phyloP scores from a whole-genome alignment of 23 red algal genomes.

The Gracilariopsis chorda region DNA sequence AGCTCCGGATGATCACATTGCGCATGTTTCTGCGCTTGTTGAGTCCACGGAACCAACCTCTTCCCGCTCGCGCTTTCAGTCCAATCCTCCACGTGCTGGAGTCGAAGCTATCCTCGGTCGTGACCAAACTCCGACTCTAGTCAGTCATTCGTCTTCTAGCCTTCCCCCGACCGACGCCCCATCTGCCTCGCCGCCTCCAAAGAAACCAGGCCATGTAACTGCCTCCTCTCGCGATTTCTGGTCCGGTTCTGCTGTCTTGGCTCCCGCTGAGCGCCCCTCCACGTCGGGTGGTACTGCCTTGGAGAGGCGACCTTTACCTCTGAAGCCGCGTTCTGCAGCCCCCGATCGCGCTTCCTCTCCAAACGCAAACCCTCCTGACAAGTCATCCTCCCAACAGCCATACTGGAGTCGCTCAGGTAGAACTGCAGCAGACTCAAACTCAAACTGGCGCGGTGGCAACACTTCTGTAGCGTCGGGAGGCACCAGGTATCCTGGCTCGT shows the following conservation, averaged over 20 bases:
- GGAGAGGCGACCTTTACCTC: constrained; percentile 62
- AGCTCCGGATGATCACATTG: constrained; percentile 52
- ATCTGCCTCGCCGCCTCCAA: constrained; percentile 30
- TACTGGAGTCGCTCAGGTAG: constrained; percentile 54
- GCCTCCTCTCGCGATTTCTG: constrained; percentile 64
- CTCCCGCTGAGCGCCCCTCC: constrained; percentile 58
- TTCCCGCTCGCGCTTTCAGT: constrained; percentile 40
- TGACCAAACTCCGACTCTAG: constrained; percentile 10
- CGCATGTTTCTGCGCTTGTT: constrained; percentile 21
- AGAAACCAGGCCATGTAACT: constrained; percentile 53
- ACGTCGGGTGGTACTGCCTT: neutral
- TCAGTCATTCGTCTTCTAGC: neutral
- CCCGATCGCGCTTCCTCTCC: constrained; percentile 34
- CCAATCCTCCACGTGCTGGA: constrained; percentile 45
- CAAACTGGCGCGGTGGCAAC: constrained; percentile 67
- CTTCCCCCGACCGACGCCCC: neutral
- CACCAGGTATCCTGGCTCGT: constrained; percentile 45
- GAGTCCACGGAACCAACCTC: constrained; percentile 1
- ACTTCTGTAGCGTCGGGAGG: constrained; percentile 32
- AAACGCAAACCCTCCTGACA: constrained; percentile 38
- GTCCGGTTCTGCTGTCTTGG: constrained; percentile 59
- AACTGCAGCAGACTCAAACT: constrained; percentile 38
- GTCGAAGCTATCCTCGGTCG: constrained; percentile 74
- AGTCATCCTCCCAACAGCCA: neutral
- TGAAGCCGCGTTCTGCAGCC: constrained; percentile 60